Percentiles rank a stretch among this genome's conserved stretches.
phyloP scores from a whole-genome alignment of 805 yeast species.

The Phaffomyces antillensis region DNA sequence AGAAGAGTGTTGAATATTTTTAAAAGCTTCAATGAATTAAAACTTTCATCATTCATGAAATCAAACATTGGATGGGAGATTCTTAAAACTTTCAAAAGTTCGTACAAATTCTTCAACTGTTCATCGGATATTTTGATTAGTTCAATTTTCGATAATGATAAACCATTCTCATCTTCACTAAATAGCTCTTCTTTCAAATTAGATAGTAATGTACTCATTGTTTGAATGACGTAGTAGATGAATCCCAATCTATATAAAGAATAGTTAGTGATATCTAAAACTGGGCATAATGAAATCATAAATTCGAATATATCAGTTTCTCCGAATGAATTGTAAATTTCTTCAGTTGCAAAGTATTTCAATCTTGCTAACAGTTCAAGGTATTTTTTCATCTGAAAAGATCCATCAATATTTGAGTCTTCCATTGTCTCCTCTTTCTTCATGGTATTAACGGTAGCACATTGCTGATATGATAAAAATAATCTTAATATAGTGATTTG shows the following conservation, averaged over 20 bases:
- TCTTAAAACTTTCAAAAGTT: conserved; percentile 14
- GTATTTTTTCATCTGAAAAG: not conserved
- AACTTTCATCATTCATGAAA: conserved; percentile 21
- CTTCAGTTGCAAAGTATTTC: conserved; percentile 27
- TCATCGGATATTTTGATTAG: conserved; percentile 8
- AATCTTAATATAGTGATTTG: conserved; percentile 47
- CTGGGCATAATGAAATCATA: conserved; percentile 43
- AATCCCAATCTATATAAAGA: conserved; percentile 43
- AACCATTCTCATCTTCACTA: conserved; percentile 12
- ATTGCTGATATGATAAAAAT: conserved; percentile 1
- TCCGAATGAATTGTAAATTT: conserved; percentile 29
- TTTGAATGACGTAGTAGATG: conserved; percentile 46
- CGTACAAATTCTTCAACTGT: conserved; percentile 3
- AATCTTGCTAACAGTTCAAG: conserved; percentile 28
- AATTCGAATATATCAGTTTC: conserved; percentile 46
- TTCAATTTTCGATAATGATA: conserved; percentile 31
- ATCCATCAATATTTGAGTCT: not conserved
- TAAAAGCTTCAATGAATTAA: conserved; percentile 26
- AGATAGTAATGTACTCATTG: conserved; percentile 17
- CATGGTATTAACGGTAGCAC: conserved; percentile 17
- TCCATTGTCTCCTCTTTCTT: conserved; percentile 24
- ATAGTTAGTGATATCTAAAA: conserved; percentile 39
- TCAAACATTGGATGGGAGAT: conserved; percentile 23
- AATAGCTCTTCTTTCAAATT: conserved; percentile 23
- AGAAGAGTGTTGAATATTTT: conserved; percentile 44